Evolutionary conservation across 164 flowering plant species (phyloP).

Genomic region (Nymphaea thermarum): DNA sequence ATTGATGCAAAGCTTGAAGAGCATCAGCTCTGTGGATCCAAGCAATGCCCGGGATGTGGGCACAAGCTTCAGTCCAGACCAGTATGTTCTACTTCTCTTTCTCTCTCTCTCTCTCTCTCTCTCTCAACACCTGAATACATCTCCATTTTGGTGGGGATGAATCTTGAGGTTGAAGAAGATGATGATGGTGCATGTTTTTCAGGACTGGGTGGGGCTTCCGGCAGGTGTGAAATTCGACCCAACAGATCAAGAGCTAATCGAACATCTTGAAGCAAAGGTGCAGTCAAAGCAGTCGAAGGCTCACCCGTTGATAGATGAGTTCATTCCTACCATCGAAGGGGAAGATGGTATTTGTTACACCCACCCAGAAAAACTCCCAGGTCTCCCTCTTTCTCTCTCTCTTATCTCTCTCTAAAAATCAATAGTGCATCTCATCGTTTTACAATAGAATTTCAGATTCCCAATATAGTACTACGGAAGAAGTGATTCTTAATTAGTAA

Average conservation of each 20-base stretch:
- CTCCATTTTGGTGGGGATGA: background rate
- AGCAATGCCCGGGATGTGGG: constrained; percentile 61
- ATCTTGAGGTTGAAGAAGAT: background rate
- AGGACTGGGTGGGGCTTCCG: constrained; percentile 78
- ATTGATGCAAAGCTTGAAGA: constrained; percentile 93
- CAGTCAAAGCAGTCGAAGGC: constrained; percentile 31
- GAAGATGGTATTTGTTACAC: constrained; percentile 94
- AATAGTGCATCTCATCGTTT: background rate
- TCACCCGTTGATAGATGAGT: constrained; percentile 87
- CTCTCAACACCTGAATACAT: no score
- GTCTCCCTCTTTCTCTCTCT: constrained; percentile 16
- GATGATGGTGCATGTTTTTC: constrained; percentile 27
- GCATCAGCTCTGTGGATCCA: constrained; percentile 82
- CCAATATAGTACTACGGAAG: background rate
- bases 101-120: no score
- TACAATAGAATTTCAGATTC: background rate
- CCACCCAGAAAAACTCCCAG: constrained; percentile 91
- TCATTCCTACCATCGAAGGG: constrained; percentile 77
- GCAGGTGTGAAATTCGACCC: constrained; percentile 98
- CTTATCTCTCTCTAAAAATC: constrained; percentile 1
- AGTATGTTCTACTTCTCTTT: background rate
- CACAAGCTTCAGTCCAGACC: background rate
- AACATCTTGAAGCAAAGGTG: constrained; percentile 82
- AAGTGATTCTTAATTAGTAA: background rate
- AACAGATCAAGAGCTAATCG: constrained; percentile 68